Base-by-base conservation (phyloP, 495 filamentous ascomycete species). In the Penicillium cataractarum region DNA sequence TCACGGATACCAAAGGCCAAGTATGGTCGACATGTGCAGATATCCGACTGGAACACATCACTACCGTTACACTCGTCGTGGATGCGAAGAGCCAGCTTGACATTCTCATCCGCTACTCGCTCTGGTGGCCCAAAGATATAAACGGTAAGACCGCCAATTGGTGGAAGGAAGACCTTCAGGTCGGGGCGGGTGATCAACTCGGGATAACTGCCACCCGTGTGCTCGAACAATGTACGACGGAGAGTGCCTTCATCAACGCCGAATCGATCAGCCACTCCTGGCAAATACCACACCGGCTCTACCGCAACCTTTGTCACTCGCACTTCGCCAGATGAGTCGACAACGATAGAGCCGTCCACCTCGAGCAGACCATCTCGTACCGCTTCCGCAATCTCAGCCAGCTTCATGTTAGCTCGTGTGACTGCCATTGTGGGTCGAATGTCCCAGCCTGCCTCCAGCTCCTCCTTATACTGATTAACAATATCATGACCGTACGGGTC, bases 51-150 rank as follows among this genome's bases (percentile, higher is more conserved):
- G 76, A 99, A 99, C 57, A 99, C 95, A 82, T 99, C 95, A 75
- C 90, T 93, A 58, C 95, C 94, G 74, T 98, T 98, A 80, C 93
- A 93, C 78, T 97, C 95, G 75, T 99, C 95, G 76, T 99, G 95
- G 50, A 99, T 90, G 55, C 95, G 92, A 62, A 99, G 83, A 29
- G 95, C 90, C 50, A 98, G 83, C 62, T 85, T 86, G 54, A 91
- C 91, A 48, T 89, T 92, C 48, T 91, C 87, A 71, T 99, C 91
- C 19, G 92, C 88, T 84, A 99, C 92, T 66, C 92, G 94, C 42
- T 92, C 90, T 9, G 92, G 92, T 62, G 97, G 93, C 19, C 95
- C 95, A 74, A 99, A 99, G 78, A 91, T 92, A 78, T 99, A 99
- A 27, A 98, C 95, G 1, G 95, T 99, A 67, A 97, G 79, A 13